phyloP scores from a whole-genome alignment of 2,329 filamentous ascomycete species.

The Aspergillus fructus region DNA sequence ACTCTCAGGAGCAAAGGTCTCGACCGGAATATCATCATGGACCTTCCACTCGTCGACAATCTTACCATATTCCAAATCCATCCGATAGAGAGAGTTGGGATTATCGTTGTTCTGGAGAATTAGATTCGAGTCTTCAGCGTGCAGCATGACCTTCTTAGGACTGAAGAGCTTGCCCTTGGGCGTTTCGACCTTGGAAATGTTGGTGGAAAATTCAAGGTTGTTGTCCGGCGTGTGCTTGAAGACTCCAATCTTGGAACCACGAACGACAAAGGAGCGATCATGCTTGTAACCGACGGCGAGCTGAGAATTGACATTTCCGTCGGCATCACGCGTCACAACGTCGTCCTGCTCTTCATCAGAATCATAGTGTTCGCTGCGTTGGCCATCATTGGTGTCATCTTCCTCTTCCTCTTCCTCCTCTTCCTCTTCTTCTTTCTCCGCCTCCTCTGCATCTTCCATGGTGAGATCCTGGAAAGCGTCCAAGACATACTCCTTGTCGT shows the following conservation, averaged over 20 bases:
- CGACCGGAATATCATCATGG: conserved; percentile 91
- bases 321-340: conserved; percentile 63
- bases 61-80: conserved; percentile 98
- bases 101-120: conserved; percentile 80
- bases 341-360: conserved; percentile 79
- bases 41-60: conserved; percentile 99
- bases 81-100: conserved; percentile 88
- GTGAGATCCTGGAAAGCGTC: conserved; percentile 93
- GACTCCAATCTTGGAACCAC: conserved; percentile 96
- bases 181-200: conserved; percentile 92
- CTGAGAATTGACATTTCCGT: conserved; percentile 87
- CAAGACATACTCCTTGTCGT: conserved; percentile 89
- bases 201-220: conserved; percentile 91
- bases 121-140: conserved; percentile 85
- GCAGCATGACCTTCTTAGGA: conserved; percentile 95
- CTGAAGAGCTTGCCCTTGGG: conserved; percentile 84
- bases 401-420: conserved; percentile 62
- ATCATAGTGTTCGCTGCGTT: conserved; percentile 72
- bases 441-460: conserved; percentile 68
- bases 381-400: conserved; percentile 62
- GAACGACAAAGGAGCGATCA: conserved; percentile 93
- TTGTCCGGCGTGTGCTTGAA: conserved; percentile 96
- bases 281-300: conserved; percentile 96
- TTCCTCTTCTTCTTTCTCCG: conserved; percentile 53
- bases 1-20: conserved; percentile 88